Evolutionary conservation across 2,329 filamentous ascomycete genomes (phyloP).

Genomic region (Sclerotinia glacialis): DNA sequence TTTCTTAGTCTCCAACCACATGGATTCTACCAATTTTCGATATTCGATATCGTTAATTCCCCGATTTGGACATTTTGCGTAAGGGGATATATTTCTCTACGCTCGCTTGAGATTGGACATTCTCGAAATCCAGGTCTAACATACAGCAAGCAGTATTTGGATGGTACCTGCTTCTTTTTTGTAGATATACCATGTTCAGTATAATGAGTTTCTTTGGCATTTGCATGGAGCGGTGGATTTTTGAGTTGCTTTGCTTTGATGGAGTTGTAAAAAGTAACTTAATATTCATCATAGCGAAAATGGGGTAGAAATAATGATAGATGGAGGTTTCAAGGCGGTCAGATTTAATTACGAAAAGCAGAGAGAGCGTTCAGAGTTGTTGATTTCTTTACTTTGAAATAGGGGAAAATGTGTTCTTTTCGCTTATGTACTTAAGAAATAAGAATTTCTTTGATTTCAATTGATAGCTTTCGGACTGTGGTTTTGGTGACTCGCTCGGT

Average conservation of each 20-base stretch:
- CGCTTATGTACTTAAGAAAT: conserved; percentile 12
- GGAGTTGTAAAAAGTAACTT: conserved; percentile 18
- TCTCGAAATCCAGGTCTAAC: conserved; percentile 5
- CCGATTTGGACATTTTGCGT: conserved; percentile 9
- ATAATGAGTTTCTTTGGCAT: conserved; percentile 20
- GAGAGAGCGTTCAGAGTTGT: neutral
- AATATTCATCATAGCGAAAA: conserved; percentile 7
- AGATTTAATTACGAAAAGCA: neutral
- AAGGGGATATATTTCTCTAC: neutral
- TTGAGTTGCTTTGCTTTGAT: neutral
- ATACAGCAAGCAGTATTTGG: conserved; percentile 21
- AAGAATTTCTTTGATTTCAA: neutral
- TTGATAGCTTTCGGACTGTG: neutral
- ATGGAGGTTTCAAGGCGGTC: conserved; percentile 8
- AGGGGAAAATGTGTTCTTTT: conserved; percentile 10
- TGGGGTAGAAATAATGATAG: conserved; percentile 4
- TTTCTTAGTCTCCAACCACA: neutral
- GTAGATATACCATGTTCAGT: conserved; percentile 23
- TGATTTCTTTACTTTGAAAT: conserved; percentile 11
- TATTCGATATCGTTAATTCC: neutral
- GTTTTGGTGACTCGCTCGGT: neutral
- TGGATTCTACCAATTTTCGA: conserved; percentile 1
- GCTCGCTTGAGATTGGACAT: conserved; percentile 9
- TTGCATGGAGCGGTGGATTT: conserved; percentile 9
- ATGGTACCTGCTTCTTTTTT: conserved; percentile 21